Conservation (phyloP, 768 basidiomycete species). For the Lactarius hatsudake region DNA sequence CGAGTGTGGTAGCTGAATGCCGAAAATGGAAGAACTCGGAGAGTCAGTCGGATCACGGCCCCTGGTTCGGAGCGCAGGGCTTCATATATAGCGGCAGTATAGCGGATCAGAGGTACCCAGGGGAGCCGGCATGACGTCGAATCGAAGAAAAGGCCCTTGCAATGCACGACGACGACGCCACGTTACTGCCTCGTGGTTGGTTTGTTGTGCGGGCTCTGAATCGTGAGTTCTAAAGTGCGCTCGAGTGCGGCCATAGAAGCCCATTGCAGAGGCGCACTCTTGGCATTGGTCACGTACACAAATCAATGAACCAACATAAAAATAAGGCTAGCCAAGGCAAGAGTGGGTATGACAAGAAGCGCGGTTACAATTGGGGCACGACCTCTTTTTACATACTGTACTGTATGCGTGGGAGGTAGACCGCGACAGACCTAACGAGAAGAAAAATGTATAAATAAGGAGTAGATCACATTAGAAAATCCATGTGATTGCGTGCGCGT, state of each 20-base stretch:
- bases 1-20: too few species aligned
- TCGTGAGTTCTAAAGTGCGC: neutral
- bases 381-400: neutral
- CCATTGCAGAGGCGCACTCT: neutral
- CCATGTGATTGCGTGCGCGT: neutral
- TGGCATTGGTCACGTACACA: neutral
- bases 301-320: neutral
- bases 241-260: neutral
- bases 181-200: neutral
- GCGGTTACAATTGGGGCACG: neutral
- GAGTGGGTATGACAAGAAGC: neutral
- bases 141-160: neutral
- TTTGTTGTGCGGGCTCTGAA: neutral
- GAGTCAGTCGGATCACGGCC: neutral
- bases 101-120: neutral
- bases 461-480: neutral
- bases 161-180: neutral
- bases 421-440: neutral
- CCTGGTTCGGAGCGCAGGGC: neutral
- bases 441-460: neutral
- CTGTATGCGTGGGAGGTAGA: neutral
- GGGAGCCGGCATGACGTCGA: neutral
- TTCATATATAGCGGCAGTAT: neutral
- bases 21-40: too few species aligned
- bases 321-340: neutral